phyloP scores from a whole-genome alignment of 305 asterid genomes.

The Fraxinus sp. region DNA sequence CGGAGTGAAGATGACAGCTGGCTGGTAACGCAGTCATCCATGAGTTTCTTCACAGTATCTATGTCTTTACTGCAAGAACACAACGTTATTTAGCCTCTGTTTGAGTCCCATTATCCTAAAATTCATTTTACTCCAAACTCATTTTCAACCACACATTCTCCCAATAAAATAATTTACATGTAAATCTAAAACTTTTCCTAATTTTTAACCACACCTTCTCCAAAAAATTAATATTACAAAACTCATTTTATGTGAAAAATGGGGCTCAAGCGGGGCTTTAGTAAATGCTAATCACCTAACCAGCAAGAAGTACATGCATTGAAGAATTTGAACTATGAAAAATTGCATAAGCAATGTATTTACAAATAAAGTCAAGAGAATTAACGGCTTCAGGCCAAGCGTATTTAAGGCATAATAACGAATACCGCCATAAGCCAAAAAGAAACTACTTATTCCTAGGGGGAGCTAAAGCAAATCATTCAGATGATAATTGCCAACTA shows the following conservation, averaged over 20 bases:
- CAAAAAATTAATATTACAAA: background rate
- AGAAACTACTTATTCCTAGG: background rate
- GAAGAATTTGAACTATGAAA: slow-evolving; percentile 5
- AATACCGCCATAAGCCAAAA: background rate
- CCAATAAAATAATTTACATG: background rate
- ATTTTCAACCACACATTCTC: background rate
- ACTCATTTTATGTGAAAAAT: background rate
- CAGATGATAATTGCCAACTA: background rate
- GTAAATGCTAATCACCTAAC: slow-evolving; percentile 12
- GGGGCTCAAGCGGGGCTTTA: background rate
- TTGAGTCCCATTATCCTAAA: background rate
- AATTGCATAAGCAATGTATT: background rate
- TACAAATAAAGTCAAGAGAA: background rate
- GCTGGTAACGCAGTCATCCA: slow-evolving; percentile 73
- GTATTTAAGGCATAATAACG: background rate
- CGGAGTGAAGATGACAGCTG: slow-evolving; percentile 80
- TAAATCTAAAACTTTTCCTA: background rate
- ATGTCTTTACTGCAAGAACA: slow-evolving; percentile 82
- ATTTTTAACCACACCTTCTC: background rate
- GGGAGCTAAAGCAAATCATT: background rate
- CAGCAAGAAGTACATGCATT: slow-evolving; percentile 13
- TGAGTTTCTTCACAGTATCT: slow-evolving; percentile 80
- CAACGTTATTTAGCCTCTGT: background rate
- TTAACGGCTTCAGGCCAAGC: background rate
- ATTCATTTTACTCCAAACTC: background rate